A percentile compares a stretch with the other conserved stretches of the same genome.
Evolutionary conservation across 768 basidiomycete genomes (phyloP).

Genomic region (Neoboletus subvelutipes): DNA sequence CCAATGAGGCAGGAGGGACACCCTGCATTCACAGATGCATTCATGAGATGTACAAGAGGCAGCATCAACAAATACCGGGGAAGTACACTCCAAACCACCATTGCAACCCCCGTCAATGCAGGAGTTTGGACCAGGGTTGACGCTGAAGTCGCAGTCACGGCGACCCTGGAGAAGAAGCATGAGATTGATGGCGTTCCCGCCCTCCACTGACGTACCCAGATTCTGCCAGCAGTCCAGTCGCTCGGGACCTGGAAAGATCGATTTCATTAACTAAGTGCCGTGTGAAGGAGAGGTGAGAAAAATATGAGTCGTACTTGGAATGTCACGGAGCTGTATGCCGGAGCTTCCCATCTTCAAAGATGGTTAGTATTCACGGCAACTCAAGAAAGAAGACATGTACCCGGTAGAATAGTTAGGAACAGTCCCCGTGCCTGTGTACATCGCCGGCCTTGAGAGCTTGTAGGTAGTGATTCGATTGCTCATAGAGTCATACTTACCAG

Average conservation of each 20-base stretch:
- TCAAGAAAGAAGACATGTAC: constrained; percentile 29
- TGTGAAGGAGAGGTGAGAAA: not conserved
- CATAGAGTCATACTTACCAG: constrained; percentile 43
- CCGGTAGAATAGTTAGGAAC: constrained; percentile 46
- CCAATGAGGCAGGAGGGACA: constrained; percentile 67
- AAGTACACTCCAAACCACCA: constrained; percentile 61
- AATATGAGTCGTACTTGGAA: constrained; percentile 21
- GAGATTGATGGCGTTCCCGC: not conserved
- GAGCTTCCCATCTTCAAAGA: constrained; percentile 35
- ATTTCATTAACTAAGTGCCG: not conserved
- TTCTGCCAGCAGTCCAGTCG: constrained; percentile 64
- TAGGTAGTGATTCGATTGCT: not conserved
- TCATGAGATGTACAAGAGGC: not conserved
- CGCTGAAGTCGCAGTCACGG: constrained; percentile 60
- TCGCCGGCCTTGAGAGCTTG: constrained; percentile 43
- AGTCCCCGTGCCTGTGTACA: constrained; percentile 59
- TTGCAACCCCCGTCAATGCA: constrained; percentile 69
- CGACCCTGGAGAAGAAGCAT: constrained; percentile 37
- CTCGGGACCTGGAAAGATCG: constrained; percentile 45
- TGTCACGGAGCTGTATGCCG: constrained; percentile 24
- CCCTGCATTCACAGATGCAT: constrained; percentile 36
- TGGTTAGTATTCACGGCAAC: not conserved
- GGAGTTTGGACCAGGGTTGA: constrained; percentile 49
- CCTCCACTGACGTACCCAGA: constrained; percentile 45
- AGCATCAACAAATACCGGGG: constrained; percentile 32